Base-by-base conservation (phyloP, 1,139 yeast genomes). In the Geotrichum siamense region DNA sequence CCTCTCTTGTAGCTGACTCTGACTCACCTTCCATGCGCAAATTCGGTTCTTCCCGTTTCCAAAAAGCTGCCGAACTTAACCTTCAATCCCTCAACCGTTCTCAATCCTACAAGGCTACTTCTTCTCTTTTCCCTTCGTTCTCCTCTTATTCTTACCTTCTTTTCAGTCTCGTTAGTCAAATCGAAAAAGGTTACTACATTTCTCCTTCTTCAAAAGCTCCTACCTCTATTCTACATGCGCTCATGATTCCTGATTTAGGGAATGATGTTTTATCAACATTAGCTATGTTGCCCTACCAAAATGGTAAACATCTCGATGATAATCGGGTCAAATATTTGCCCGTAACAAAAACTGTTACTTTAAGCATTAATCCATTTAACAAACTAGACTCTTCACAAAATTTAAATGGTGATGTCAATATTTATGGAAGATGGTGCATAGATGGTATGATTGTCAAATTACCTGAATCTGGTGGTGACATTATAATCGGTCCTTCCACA, bases 1-100 rank as follows among this genome's bases (percentile, higher is more conserved):
- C 96, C 1, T 74, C 89, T 2, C 62, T 87, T 44, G 91, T 87
- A 1, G 91, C 91, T 20, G 85, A 75, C 57, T 78, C 83, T 46
- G 93, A 85, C 53, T 71, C 79, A 1, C 78, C 81, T 0, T 82
- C 80, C 54, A 64, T 81, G 57, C 68, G 87, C 31, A 68, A 70
- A 43, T 68, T 72, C 50, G 96, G 95, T 0, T 55, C 71, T 5
- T 76, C 75, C 34, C 65, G 95, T 47, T 87, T 87, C 61, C 68
- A 71, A 49, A 64, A 76, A 43, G 95, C 95, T 0, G 94, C 91
- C 0, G 57, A 58, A 30, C 61, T 68, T 13, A 75, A 83, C 31
- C 61, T 83, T 29, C 16, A n/a, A 15, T 58, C 67, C 4, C 55
- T 63, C 12, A 66, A 67, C 20, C 83, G 79, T 39, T 31, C 46